phyloP scores from a whole-genome alignment of 2,329 filamentous ascomycete genomes.

The Ophiostoma tasmaniense region DNA sequence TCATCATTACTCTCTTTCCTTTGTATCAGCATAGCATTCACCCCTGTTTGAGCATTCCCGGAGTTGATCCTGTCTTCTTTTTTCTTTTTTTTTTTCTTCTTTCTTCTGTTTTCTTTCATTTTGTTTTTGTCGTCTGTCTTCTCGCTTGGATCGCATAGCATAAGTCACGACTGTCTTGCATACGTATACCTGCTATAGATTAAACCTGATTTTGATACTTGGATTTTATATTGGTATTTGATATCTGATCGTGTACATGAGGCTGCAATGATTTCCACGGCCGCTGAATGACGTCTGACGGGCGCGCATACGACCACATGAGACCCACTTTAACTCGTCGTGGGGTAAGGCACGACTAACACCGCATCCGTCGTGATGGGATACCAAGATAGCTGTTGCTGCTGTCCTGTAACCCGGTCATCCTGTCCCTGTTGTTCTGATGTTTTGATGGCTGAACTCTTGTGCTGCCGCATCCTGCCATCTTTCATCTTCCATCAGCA shows the following conservation, averaged over 20 bases:
- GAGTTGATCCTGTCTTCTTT: background rate
- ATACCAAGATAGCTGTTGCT: background rate
- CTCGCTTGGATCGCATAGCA: background rate
- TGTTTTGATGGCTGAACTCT: background rate
- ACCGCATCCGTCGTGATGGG: background rate
- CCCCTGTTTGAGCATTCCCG: background rate
- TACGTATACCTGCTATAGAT: background rate
- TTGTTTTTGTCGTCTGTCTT: background rate
- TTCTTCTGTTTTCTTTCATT: background rate
- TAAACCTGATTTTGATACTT: background rate
- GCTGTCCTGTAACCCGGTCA: background rate
- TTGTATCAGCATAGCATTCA: constrained; percentile 9
- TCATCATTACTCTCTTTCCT: constrained; percentile 2
- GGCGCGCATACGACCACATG: background rate
- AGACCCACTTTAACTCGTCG: background rate
- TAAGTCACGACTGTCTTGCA: background rate
- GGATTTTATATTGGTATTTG: background rate
- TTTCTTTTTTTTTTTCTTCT: background rate
- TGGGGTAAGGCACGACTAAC: constrained; percentile 3
- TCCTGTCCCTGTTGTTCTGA: background rate
- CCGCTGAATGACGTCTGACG: background rate
- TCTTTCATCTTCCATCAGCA: too few species aligned
- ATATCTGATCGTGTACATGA: background rate
- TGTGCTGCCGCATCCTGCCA: too few species aligned
- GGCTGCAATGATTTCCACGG: background rate